These are phyloP conservation scores for Pseudomicrostroma phylloplanum DNA, from an alignment of 1,284 basidiomycete genomes.

Conservation along the genomic window DNA sequence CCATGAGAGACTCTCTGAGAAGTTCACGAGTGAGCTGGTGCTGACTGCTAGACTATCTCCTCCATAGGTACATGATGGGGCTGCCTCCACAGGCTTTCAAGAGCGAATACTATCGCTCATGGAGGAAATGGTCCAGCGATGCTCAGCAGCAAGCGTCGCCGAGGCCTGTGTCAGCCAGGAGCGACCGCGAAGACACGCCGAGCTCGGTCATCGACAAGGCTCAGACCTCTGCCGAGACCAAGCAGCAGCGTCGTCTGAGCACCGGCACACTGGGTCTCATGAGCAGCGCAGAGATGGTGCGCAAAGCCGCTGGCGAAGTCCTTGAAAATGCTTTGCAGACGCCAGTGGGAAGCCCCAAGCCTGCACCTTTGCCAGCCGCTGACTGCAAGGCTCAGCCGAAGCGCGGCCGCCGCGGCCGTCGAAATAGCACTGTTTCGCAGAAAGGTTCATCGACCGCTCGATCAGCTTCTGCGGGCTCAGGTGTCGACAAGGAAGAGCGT, in stretches of 20 bases:
- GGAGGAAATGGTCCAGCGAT: background rate
- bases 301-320: background rate
- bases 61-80: conserved; percentile 32
- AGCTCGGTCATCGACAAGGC: background rate
- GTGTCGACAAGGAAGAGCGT: conserved; percentile 24
- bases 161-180: too few relatives aligned
- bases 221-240: background rate
- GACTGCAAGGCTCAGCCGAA: background rate
- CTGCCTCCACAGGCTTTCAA: conserved; percentile 40
- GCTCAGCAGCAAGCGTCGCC: background rate
- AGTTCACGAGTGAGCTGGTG: too few relatives aligned
- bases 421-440: background rate
- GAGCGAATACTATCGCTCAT: conserved; percentile 21
- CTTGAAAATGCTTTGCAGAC: background rate
- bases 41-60: too few relatives aligned
- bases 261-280: background rate
- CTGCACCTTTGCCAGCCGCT: too few relatives aligned
- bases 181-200: background rate
- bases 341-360: background rate
- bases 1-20: too few relatives aligned
- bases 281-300: background rate
- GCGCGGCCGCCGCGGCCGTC: background rate
- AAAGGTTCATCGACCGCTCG: background rate
- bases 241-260: background rate
- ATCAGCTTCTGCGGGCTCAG: background rate